These are phyloP conservation scores for Mucor velutinosus DNA, from an alignment of 371 early-diverging fungal species.

Conservation along the genomic window DNA sequence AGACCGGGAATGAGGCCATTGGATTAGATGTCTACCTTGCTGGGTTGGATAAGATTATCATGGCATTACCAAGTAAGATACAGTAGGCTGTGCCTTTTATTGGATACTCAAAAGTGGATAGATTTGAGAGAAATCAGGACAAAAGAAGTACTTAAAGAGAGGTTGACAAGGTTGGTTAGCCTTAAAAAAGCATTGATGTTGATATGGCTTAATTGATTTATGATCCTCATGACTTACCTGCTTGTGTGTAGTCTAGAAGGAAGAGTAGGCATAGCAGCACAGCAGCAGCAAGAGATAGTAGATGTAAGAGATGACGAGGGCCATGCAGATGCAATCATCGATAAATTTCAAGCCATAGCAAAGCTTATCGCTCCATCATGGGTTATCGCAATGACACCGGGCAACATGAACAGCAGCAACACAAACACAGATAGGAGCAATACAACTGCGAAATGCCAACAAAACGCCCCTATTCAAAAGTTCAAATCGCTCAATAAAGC, in stretches of 20 bases:
- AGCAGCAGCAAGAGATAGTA: background rate
- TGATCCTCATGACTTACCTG: background rate
- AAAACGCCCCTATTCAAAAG: background rate
- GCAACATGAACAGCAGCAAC: background rate
- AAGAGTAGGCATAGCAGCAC: constrained; percentile 22
- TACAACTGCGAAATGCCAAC: background rate
- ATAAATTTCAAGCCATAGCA: background rate
- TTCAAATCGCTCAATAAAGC: constrained; percentile 36
- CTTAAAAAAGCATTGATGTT: background rate
- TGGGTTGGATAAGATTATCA: constrained; percentile 53
- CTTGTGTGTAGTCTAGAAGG: constrained; percentile 36
- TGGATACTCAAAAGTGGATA: background rate
- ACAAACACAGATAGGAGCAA: background rate
- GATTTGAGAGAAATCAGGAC: constrained; percentile 37
- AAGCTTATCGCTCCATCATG: background rate
- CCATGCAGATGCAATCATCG: constrained; percentile 6
- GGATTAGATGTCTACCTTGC: constrained; percentile 58
- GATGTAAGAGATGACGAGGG: background rate
- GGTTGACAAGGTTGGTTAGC: constrained; percentile 3
- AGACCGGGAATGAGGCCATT: constrained; percentile 47
- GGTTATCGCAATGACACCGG: background rate
- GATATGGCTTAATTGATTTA: background rate
- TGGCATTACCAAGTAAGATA: constrained; percentile 56
- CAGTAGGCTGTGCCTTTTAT: background rate
- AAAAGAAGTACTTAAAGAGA: constrained; percentile 18